A percentile compares a stretch with the other conserved stretches of the same genome.
These are phyloP conservation scores for Tricholoma hemisulphureum DNA, from an alignment of 768 basidiomycete species.

Conservation along the genomic window DNA sequence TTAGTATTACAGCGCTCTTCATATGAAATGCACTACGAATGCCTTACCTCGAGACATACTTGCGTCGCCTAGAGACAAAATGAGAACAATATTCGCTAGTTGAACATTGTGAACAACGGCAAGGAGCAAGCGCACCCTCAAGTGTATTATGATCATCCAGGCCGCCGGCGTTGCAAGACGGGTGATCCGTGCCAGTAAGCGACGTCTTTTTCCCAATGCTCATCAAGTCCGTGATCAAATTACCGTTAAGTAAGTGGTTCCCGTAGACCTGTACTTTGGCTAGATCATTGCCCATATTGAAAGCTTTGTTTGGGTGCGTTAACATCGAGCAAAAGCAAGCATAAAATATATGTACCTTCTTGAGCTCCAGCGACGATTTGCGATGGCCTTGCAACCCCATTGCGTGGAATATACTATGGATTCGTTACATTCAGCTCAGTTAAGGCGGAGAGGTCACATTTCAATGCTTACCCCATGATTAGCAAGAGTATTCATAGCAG, in stretches of 20 bases:
- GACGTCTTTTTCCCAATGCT: constrained; percentile 24
- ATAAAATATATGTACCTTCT: neutral
- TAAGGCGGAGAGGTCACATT: too few species aligned
- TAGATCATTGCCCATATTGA: constrained; percentile 22
- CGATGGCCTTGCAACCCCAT: neutral
- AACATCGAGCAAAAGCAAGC: too few species aligned
- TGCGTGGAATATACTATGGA: neutral
- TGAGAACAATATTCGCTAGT: too few species aligned
- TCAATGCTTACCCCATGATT: constrained; percentile 20
- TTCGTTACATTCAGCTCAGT: too few species aligned
- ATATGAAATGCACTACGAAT: too few species aligned
- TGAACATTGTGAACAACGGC: too few species aligned
- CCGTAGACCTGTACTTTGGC: constrained; percentile 23
- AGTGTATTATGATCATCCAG: too few species aligned
- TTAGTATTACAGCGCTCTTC: too few species aligned
- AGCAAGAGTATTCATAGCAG: constrained; percentile 23
- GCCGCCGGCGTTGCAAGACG: too few species aligned
- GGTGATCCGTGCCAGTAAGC: constrained; percentile 20
- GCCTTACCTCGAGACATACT: too few species aligned
- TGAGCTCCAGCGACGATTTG: neutral
- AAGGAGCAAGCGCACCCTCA: too few species aligned
- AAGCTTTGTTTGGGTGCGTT: constrained; percentile 3
- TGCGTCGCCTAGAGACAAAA: too few species aligned
- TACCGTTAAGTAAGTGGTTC: constrained; percentile 22
- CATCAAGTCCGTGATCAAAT: constrained; percentile 20